phyloP scores from a whole-genome alignment of 1,139 yeast species.

The Nadsonia starkeyi-henricii region DNA sequence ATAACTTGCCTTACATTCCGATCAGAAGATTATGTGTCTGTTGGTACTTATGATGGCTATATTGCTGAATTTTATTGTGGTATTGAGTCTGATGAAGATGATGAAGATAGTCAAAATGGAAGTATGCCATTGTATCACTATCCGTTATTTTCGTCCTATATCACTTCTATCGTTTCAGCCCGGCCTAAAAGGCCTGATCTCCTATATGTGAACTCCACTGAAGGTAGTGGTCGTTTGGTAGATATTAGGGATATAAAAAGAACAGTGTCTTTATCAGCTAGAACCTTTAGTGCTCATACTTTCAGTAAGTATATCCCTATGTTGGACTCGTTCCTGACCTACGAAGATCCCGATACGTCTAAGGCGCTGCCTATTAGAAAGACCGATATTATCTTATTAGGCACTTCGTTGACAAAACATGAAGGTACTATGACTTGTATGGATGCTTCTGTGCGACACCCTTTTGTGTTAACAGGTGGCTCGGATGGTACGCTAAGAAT shows the following conservation, averaged over 20 bases:
- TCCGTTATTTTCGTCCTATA: constrained; percentile 37
- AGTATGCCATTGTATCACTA: constrained; percentile 34
- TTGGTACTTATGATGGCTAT: constrained; percentile 55
- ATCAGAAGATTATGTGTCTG: constrained; percentile 34
- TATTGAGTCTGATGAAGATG: constrained; percentile 6
- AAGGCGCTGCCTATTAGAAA: constrained; percentile 26
- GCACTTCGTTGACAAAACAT: constrained; percentile 25
- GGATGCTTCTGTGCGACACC: constrained; percentile 38
- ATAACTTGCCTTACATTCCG: constrained; percentile 46
- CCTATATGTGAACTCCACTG: constrained; percentile 36
- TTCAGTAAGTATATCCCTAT: constrained; percentile 26
- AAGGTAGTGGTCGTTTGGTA: constrained; percentile 29
- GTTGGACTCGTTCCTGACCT: constrained; percentile 26
- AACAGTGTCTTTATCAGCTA: constrained; percentile 23
- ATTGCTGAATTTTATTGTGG: constrained; percentile 46
- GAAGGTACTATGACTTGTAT: constrained; percentile 28
- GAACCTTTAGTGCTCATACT: constrained; percentile 18
- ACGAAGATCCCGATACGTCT: constrained; percentile 30
- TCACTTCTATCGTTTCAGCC: constrained; percentile 33
- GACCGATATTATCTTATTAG: constrained; percentile 22
- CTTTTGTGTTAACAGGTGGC: constrained; percentile 46
- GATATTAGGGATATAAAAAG: constrained; percentile 32
- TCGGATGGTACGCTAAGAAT: constrained; percentile 43
- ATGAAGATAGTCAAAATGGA: constrained; percentile 11
- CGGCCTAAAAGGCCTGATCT: constrained; percentile 28